Conservation (phyloP, 2,329 filamentous ascomycete species). For the Aspergillus novoparasiticus region DNA sequence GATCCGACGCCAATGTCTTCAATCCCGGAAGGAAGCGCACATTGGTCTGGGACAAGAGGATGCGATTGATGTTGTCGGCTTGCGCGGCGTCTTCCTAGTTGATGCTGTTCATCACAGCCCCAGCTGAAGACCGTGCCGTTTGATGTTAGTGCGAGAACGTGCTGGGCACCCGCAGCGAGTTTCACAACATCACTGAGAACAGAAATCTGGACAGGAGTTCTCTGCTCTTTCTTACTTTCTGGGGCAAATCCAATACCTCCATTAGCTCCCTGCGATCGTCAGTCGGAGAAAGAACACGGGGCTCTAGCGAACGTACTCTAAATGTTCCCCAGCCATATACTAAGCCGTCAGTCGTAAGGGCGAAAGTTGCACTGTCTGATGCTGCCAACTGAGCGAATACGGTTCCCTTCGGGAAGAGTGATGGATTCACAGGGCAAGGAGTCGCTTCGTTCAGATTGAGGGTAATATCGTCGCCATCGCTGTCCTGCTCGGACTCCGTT, state of each 20-base stretch:
- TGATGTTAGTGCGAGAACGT: slow-evolving; percentile 68
- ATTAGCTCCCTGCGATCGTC: slow-evolving; percentile 54
- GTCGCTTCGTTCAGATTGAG: slow-evolving; percentile 74
- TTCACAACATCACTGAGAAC: slow-evolving; percentile 66
- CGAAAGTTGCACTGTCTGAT: slow-evolving; percentile 75
- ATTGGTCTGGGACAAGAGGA: slow-evolving; percentile 53
- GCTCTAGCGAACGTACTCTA: slow-evolving; percentile 52
- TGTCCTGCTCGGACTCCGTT: slow-evolving; percentile 33
- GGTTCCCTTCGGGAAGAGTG: slow-evolving; percentile 61
- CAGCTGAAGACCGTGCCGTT: slow-evolving; percentile 69
- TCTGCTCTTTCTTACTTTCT: slow-evolving; percentile 42
- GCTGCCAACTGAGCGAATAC: slow-evolving; percentile 69
- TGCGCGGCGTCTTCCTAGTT: slow-evolving; percentile 65
- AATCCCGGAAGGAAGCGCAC: slow-evolving; percentile 54
- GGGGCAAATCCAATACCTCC: slow-evolving; percentile 59
- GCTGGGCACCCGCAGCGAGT: slow-evolving; percentile 69
- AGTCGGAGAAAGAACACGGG: background rate
- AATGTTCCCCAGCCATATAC: slow-evolving; percentile 88
- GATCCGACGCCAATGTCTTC: slow-evolving; percentile 41
- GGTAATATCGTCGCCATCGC: slow-evolving; percentile 56
- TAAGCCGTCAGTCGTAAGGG: slow-evolving; percentile 71
- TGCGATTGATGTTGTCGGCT: slow-evolving; percentile 52
- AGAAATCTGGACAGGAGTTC: slow-evolving; percentile 47
- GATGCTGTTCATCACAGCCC: slow-evolving; percentile 72
- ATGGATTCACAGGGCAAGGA: slow-evolving; percentile 59